Base-by-base conservation (phyloP, 2,329 filamentous ascomycete genomes). In the Trichoderma aggressivum region DNA sequence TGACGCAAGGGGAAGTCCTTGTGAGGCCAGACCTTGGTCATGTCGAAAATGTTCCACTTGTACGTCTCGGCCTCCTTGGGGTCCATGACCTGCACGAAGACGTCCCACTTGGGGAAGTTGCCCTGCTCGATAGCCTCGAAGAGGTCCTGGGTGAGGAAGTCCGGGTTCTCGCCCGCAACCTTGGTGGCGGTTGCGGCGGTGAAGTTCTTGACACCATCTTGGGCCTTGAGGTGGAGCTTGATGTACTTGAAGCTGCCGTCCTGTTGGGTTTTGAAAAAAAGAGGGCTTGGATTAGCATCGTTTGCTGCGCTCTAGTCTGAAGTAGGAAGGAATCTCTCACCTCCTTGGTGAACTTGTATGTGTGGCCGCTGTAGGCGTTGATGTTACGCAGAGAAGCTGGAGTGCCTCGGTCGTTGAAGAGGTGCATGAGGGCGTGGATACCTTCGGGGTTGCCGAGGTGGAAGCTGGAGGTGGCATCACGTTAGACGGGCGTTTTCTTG, bases 1-100 rank as follows among this genome's bases (percentile, higher is more conserved):
- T 86, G 85, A 5, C 87, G 87, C 70, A 93, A 84, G 1, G 92
- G 92, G 2, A 90, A 89, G 6, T 87, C 77, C 73, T 93, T 90
- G 74, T 92, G 89, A 0, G 91, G 91, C 53, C 92, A 86, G 71
- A 93, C 87, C 81, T 93, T 92, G 43, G 91, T 93, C 0, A 91
- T 86, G 74, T 93, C 91, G 1, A 93, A 81, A 16, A 93, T 79
- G 74, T 93, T 90, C 75, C 92, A 92, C 24, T 87, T 43, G 36
- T 68, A 66, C 21, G 53, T 82, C 65, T 85, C 84, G 3, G 86
- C 86, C 56, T 87, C 80, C 70, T 84, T 79, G 0, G 86, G 84
- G 7, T 82, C 80, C 81, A 89, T 88, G 50, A 86, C 81, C 77
- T 90, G 87, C 1, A 89, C 76, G 72, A 83, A 85, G 8, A 87